Conservation (phyloP, 116 monocot genomes). For the Iris pallida region DNA sequence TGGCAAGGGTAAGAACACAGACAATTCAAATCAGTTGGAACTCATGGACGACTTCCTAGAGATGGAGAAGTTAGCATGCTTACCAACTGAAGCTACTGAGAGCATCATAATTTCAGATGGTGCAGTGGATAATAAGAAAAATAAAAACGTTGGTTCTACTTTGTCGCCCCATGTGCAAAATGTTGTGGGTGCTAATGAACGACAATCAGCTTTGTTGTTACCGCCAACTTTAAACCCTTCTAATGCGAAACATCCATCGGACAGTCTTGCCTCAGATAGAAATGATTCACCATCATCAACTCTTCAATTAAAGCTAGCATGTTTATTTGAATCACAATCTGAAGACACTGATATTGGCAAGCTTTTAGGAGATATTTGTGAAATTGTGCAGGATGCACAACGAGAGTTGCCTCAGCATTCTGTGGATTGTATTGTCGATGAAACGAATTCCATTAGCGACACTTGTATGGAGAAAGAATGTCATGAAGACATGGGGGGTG, state of each 20-base stretch:
- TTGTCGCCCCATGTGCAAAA: constrained; percentile 13
- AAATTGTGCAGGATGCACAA: constrained; percentile 39
- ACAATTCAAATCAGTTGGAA: constrained; percentile 40
- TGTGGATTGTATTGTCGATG: constrained; percentile 13
- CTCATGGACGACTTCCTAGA: constrained; percentile 88
- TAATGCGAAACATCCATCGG: constrained; percentile 2
- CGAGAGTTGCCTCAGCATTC: constrained; percentile 34
- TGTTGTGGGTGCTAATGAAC: constrained; percentile 20
- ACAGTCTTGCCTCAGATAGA: constrained; percentile 8
- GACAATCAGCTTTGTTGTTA: constrained; percentile 12
- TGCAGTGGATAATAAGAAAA: constrained; percentile 13
- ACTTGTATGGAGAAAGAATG: constrained; percentile 9
- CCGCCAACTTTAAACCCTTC: constrained; percentile 1
- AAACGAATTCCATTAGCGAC: constrained; percentile 12
- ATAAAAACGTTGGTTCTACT: constrained; percentile 8
- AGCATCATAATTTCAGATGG: constrained; percentile 15
- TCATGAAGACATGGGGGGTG: constrained; percentile 15
- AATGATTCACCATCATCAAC: constrained; percentile 22
- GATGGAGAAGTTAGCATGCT: constrained; percentile 70
- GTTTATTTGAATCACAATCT: constrained; percentile 33
- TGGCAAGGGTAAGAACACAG: constrained; percentile 26
- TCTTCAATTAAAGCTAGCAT: constrained; percentile 46
- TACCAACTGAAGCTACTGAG: constrained; percentile 31
- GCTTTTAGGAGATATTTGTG: constrained; percentile 41
- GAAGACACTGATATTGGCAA: constrained; percentile 33